phyloP scores from a whole-genome alignment of 2,329 filamentous ascomycete genomes.

The Penicillium sp. region DNA sequence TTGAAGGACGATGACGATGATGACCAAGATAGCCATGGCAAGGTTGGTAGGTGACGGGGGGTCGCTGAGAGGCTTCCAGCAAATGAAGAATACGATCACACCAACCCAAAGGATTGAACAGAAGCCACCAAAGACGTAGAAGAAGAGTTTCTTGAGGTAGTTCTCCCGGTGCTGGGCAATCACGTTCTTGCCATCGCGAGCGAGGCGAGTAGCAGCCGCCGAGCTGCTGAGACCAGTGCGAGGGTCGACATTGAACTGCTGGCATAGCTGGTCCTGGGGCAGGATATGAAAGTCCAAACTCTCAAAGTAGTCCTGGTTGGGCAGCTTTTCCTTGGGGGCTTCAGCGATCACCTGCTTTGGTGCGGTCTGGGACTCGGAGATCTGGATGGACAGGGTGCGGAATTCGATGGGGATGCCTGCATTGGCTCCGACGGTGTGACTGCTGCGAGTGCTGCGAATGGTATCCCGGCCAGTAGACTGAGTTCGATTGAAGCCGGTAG shows the following conservation, averaged over 20 bases:
- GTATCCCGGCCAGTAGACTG: slow-evolving; percentile 26
- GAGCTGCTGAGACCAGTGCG: slow-evolving; percentile 61
- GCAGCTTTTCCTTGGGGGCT: slow-evolving; percentile 16
- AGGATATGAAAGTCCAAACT: slow-evolving; percentile 69
- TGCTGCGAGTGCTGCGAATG: slow-evolving; percentile 18
- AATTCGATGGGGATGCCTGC: slow-evolving; percentile 39
- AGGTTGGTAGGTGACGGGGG: slow-evolving; percentile 70
- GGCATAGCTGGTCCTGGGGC: slow-evolving; percentile 57
- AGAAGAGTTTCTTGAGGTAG: slow-evolving; percentile 59
- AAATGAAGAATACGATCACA: slow-evolving; percentile 71
- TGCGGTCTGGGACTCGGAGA: slow-evolving; percentile 40
- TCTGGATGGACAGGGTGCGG: slow-evolving; percentile 42
- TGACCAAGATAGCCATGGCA: slow-evolving; percentile 71
- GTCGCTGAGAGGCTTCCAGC: slow-evolving; percentile 73
- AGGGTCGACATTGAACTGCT: slow-evolving; percentile 61
- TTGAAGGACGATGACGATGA: slow-evolving; percentile 70
- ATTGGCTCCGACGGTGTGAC: slow-evolving; percentile 8
- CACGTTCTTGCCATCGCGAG: slow-evolving; percentile 67
- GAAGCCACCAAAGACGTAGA: slow-evolving; percentile 78
- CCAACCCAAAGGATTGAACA: slow-evolving; percentile 72
- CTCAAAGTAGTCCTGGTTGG: slow-evolving; percentile 53
- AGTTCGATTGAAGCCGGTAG: slow-evolving; percentile 16
- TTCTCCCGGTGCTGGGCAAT: slow-evolving; percentile 67
- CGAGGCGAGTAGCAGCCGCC: slow-evolving; percentile 57
- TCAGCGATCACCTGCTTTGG: slow-evolving; percentile 26